These are phyloP conservation scores for Pythium guiyangense DNA, from an alignment of 352 stramenopile genomes.

Conservation along the genomic window DNA sequence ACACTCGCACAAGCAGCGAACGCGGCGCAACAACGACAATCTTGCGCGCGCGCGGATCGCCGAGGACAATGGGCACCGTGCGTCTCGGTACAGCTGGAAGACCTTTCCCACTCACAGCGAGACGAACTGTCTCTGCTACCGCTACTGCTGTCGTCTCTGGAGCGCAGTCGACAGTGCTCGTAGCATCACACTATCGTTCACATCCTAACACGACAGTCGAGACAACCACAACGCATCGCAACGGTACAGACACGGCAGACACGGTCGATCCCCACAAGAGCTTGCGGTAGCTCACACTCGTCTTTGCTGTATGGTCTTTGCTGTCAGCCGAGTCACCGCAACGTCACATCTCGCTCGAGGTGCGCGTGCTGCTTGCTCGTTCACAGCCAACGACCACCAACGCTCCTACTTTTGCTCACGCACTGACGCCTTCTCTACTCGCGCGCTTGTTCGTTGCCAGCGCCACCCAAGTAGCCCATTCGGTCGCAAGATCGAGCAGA, in stretches of 20 bases:
- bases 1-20: slow-evolving; percentile 11
- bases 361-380: neutral
- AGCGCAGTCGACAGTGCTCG: neutral
- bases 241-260: neutral
- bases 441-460: slow-evolving; percentile 5
- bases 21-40: neutral
- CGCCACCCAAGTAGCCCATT: slow-evolving; percentile 39
- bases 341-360: slow-evolving; percentile 1
- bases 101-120: slow-evolving; percentile 20
- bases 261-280: neutral
- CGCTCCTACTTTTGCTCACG: neutral
- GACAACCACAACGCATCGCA: neutral
- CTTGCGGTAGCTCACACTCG: neutral
- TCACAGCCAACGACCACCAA: neutral
- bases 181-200: neutral
- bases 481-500: slow-evolving; percentile 28
- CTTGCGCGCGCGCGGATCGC: slow-evolving; percentile 29
- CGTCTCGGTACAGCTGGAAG: slow-evolving; percentile 45
- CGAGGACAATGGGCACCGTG: slow-evolving; percentile 40
- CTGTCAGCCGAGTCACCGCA: neutral
- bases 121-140: neutral
- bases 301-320: neutral
- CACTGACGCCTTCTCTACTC: neutral
- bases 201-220: neutral
- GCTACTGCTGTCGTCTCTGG: no score